Evolutionary conservation across 202 grass and related monocot genomes (phyloP).

Genomic region (Zoysia matrella): DNA sequence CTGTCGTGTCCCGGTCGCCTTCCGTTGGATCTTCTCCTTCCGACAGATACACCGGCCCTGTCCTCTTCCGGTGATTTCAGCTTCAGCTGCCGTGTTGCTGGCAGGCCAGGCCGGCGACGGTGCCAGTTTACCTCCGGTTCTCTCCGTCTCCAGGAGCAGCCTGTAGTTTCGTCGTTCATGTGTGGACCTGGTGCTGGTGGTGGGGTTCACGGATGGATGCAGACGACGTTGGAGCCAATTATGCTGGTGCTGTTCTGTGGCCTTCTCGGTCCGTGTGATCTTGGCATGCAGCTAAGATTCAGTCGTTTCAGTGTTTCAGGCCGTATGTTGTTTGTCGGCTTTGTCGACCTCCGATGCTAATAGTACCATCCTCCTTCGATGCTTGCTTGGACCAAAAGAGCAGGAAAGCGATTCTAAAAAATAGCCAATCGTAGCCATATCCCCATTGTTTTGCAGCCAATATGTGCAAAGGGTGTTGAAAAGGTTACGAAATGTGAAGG

Average conservation of each 20-base stretch:
- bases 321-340: not conserved
- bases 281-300: constrained; percentile 24
- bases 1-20: not conserved
- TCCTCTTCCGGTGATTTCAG: constrained; percentile 1
- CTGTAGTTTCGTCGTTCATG: constrained; percentile 2
- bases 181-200: constrained; percentile 30
- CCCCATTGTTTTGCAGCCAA: not conserved
- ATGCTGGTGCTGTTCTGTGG: not conserved
- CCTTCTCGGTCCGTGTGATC: constrained; percentile 4
- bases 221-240: constrained; percentile 7
- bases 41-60: not conserved
- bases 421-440: not conserved
- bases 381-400: constrained; percentile 18
- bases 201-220: constrained; percentile 21
- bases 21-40: constrained; percentile 2
- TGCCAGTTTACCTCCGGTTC: not conserved
- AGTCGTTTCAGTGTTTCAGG: not conserved
- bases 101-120: not conserved
- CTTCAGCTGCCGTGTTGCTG: not conserved
- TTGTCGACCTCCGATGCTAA: not conserved
- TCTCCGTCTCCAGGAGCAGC: constrained; percentile 5
- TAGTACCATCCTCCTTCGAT: not conserved
- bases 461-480: not conserved
- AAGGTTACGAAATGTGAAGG: not conserved
- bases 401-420: not conserved